Base-by-base conservation (phyloP, 768 basidiomycete genomes). In the Mycena haematopus region DNA sequence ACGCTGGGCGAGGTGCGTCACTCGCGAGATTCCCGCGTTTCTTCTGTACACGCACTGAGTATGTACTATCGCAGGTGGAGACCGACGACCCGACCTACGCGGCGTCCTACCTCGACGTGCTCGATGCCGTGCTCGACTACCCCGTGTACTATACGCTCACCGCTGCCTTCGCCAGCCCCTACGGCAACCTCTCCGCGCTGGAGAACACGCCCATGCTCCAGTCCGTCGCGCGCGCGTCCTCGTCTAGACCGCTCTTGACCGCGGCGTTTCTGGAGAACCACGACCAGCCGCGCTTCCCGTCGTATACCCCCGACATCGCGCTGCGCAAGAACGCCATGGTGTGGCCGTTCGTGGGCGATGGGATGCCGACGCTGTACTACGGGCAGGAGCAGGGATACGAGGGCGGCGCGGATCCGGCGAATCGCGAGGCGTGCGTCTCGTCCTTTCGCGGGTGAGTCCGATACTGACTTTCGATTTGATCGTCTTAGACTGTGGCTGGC, bases 201-300 rank as follows among this genome's bases (percentile, higher is more conserved):
- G 2, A 7, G 8, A 11, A 14, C 36, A 14, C 14, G 36, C 36
- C 36, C 14, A 15, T 11, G 36, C 8, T 36, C 3, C 11, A 13
- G 36, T 36, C 36, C 36, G 11, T 36, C 36, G 36, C 36, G 3
- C 36, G 6, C 14, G 36, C 36, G 6, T 36, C 36, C 3, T 36
- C 36, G 36, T 36, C 36, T 33, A 33, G 6, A 33, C 31, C 31
- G 31, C 31, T 38, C 36, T 17, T 84, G 17, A 65, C 71, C n/a
- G 89, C 89, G 6, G 86, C 86, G 55, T 90, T 90, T 78, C 72
- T 90, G 8, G 89, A 90, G 76, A 89, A 90, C 68, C 87, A 89
- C 65, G 88, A 90, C 67, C 69, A 87, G 38, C 83, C 86, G 8
- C 82, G 89, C 55, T 88, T 67, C 83, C 84, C 79, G 56, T 84